Evolutionary conservation across 2,329 filamentous ascomycete genomes (phyloP), one percentile per base, ranked within the genome.

Genomic region (Coniochaeta sp.): DNA sequence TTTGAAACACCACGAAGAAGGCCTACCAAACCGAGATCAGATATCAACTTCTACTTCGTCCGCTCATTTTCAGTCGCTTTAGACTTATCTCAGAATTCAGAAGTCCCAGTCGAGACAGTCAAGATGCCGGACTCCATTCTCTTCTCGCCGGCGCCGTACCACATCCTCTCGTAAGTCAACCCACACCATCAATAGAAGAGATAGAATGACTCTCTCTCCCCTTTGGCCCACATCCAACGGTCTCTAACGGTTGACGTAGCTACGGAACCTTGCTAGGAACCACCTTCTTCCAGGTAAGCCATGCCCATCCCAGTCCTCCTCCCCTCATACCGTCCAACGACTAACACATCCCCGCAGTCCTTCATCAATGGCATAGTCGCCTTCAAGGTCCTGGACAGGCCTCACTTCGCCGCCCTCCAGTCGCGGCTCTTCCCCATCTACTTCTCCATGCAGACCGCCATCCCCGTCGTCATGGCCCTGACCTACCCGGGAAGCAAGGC

Each of bases 191-290:
- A n/a, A n/a, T n/a, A n/a, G n/a, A n/a, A n/a, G n/a, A n/a, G n/a
- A n/a, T 38, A 4, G 20, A 9, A 42, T 42, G 8, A 14, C 9
- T 14, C 26, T 3, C 22, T 10, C 8, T 13, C 38, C 22, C 12
- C n/a, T 42, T 42, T 2, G 3, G 38, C 14, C 22, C 10, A 9
- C 27, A 30, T 26, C n/a, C n/a, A n/a, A n/a, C n/a, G n/a, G n/a
- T n/a, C 9, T n/a, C 52, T 54, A 49, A 54, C 51, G 54, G 46
- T n/a, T 10, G 8, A 40, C 31, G 6, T 59, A 94, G 89, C 65
- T 96, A 95, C 71, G 91, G 90, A 58, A 91, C 89, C 18, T 80
- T 97, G 48, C 76, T 97, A 13, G 94, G 94, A 57, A 86, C 86
- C 26, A 87, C 90, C 33, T 78, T 96, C 67, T 97, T 91, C 71